Base-by-base conservation (phyloP, 345 rosid species). In the Linum lewisii region DNA sequence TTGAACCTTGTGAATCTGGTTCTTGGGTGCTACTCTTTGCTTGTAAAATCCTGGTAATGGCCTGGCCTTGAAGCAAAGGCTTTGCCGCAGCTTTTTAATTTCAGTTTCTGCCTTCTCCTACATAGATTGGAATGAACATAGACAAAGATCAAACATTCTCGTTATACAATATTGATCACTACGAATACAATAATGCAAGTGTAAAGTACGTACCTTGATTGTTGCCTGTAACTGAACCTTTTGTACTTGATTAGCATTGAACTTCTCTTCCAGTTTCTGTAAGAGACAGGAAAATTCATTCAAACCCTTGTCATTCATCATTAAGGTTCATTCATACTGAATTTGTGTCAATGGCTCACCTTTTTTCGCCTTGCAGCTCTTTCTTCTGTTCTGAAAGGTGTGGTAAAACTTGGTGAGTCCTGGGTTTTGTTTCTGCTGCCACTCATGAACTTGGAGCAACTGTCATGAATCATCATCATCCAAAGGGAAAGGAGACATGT, bases 21-120 rank as follows among this genome's bases (percentile, higher is more conserved):
- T 73, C 4, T 63, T 76, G 6, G 60, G 38, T 62, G 69, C 54
- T 61, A 68, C 68, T 65, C 81, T 80, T 36, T 81, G 81, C 71
- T 78, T 84, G 66, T 91, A 91, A 61, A 91, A 91, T n/a, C 79
- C 73, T 7, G 98, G 98, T 61, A 91, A 78, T 49, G 96, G 98
- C 69, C 86, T 81, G 22, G 98, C 96, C 77, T 88, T 92, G 83
- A 88, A 92, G 81, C 98, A 86, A 56, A 86, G 82, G 67, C 66
- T 81, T 77, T 77, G 78, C 10, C 84, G 42, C 70, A 81, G 72
- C 70, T 72, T 86, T 63, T 78, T 82, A 67, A 80, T 65, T 69
- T 92, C 90, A 60, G 80, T 70, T 77, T 66, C 95, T 60, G 81
- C 84, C 29, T 81, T 88, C 60, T 70, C 32, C 44, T 26, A 6